Conservation (phyloP, 805 yeast genomes). For the Cyberlindnera mrakii region DNA sequence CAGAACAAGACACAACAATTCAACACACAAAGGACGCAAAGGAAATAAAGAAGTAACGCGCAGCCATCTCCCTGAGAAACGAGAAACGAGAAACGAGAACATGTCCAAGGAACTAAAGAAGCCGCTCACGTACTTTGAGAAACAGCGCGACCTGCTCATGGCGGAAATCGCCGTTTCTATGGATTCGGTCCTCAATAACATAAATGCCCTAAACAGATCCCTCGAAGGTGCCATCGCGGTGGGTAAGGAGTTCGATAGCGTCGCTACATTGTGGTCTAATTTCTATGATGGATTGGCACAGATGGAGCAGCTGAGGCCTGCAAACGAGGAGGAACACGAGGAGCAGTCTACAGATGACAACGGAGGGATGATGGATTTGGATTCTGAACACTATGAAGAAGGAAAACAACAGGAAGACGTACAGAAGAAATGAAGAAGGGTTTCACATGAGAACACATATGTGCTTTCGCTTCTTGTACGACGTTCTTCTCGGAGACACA, state of each 20-base stretch:
- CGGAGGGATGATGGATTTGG: not conserved
- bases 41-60: not conserved
- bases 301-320: conserved; percentile 17
- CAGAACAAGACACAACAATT: no score
- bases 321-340: conserved; percentile 2
- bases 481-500: conserved; percentile 1
- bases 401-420: not conserved
- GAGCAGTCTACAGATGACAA: not conserved
- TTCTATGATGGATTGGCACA: conserved; percentile 51
- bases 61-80: no score
- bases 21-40: no score
- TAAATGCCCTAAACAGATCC: conserved; percentile 62
- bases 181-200: conserved; percentile 59
- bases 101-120: conserved; percentile 6
- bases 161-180: conserved; percentile 52
- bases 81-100: not conserved
- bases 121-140: conserved; percentile 40
- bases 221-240: conserved; percentile 63
- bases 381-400: not conserved
- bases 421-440: not conserved
- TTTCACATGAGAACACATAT: conserved; percentile 1
- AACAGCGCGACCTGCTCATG: conserved; percentile 52
- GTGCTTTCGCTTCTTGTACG: conserved; percentile 1
- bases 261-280: conserved; percentile 62
- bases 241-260: conserved; percentile 70